Conservation (phyloP, 768 basidiomycete genomes). For the Lentinula boryana region DNA sequence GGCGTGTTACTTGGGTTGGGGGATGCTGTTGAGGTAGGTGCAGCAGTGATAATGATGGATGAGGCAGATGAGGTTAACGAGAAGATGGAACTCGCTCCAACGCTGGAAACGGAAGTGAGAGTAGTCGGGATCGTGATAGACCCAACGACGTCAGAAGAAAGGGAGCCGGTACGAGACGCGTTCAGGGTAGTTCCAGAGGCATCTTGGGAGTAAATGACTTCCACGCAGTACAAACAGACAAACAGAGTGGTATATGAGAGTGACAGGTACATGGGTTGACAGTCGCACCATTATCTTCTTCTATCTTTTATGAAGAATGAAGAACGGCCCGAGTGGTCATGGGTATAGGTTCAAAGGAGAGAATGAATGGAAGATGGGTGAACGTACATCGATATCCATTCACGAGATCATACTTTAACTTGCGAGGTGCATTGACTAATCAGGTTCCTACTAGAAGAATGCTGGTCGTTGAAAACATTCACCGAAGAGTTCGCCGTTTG, state of each 20-base stretch:
- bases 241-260: not conserved
- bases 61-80: not conserved
- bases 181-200: not conserved
- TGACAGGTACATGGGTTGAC: not conserved
- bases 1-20: slow-evolving; percentile 8
- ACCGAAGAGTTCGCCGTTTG: too few species aligned
- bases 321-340: not conserved
- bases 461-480: too few species aligned
- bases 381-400: not conserved
- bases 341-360: too few species aligned
- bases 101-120: not conserved
- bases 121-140: not conserved
- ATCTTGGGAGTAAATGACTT: not conserved
- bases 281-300: not conserved
- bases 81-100: not conserved
- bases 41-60: not conserved
- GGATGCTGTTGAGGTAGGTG: slow-evolving; percentile 3
- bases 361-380: not conserved
- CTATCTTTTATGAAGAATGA: not conserved
- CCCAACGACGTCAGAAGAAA: not conserved
- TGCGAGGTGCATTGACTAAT: too few species aligned
- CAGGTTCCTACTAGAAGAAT: too few species aligned
- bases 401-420: not conserved
- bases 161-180: not conserved
- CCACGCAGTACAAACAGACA: not conserved